These are phyloP conservation scores for Yarrowia deformans DNA, from an alignment of 805 yeast species.

Conservation along the genomic window DNA sequence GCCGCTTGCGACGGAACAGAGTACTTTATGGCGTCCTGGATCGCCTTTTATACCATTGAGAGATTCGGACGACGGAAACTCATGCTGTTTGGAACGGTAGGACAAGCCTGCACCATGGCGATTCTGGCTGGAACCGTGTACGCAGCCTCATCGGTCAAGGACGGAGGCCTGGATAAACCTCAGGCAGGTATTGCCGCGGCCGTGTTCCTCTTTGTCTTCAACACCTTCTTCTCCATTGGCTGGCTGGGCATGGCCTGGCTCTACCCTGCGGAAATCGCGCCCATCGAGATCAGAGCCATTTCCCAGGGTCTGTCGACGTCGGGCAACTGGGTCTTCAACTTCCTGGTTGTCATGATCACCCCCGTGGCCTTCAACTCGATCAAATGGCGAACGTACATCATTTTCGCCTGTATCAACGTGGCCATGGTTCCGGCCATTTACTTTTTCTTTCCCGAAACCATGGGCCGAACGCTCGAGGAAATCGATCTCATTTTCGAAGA, in stretches of 20 bases:
- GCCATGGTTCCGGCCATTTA: constrained; percentile 13
- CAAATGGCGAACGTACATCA: constrained; percentile 17
- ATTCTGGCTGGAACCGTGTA: constrained; percentile 41
- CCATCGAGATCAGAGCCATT: constrained; percentile 12
- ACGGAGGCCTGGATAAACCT: constrained; percentile 15
- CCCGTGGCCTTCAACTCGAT: constrained; percentile 26
- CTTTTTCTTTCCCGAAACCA: constrained; percentile 31
- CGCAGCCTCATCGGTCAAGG: not conserved
- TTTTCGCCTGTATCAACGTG: constrained; percentile 7
- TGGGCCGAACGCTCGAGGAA: constrained; percentile 18
- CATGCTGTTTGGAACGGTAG: constrained; percentile 70
- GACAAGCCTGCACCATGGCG: constrained; percentile 55
- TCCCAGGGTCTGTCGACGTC: constrained; percentile 21
- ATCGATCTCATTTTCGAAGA: constrained; percentile 30
- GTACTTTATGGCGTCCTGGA: constrained; percentile 67
- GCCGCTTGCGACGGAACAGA: constrained; percentile 51
- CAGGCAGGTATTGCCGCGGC: constrained; percentile 14
- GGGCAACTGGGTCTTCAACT: constrained; percentile 5
- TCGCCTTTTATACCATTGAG: constrained; percentile 50
- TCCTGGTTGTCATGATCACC: constrained; percentile 19
- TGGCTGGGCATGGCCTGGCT: constrained; percentile 18
- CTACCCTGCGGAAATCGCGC: constrained; percentile 17
- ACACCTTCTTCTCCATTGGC: constrained; percentile 29
- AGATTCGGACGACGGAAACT: constrained; percentile 76
- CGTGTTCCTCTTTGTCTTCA: constrained; percentile 21